Evolutionary conservation across 106 monocot species (phyloP).

Genomic region (Dactylorhiza incarnata): DNA sequence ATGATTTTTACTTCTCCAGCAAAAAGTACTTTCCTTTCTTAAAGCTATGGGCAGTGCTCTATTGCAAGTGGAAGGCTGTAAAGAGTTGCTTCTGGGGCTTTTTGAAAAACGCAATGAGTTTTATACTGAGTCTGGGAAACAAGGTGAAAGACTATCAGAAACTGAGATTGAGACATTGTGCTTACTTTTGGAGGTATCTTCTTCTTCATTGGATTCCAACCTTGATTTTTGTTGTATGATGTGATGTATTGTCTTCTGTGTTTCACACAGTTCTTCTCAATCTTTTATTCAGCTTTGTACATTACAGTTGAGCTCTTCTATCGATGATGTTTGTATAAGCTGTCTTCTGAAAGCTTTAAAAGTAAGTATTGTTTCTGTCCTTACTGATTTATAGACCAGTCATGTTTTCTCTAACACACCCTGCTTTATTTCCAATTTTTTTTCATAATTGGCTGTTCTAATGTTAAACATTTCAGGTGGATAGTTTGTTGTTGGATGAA

Average conservation of each 20-base stretch:
- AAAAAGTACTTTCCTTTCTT: constrained; percentile 50
- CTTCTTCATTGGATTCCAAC: not conserved
- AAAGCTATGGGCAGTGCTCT: constrained; percentile 54
- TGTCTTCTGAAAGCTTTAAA: constrained; percentile 47
- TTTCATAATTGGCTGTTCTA: not conserved
- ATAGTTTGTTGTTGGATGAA: constrained; percentile 39
- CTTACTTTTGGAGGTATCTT: constrained; percentile 70
- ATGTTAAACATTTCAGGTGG: constrained; percentile 41
- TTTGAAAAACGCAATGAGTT: constrained; percentile 32
- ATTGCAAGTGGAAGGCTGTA: constrained; percentile 38
- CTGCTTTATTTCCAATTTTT: constrained; percentile 5
- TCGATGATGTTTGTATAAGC: constrained; percentile 23
- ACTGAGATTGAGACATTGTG: constrained; percentile 66
- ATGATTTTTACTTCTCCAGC: constrained; percentile 29
- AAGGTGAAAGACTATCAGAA: constrained; percentile 25
- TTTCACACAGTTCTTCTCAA: not conserved
- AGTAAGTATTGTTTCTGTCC: constrained; percentile 28
- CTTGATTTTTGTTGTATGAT: not conserved
- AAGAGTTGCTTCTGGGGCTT: constrained; percentile 46
- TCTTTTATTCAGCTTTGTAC: constrained; percentile 33
- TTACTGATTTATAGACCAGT: not conserved
- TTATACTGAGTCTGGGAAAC: constrained; percentile 5
- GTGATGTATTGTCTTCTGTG: not conserved
- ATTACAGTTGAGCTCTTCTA: constrained; percentile 10
- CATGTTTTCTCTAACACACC: not conserved